Percentiles rank a stretch among this genome's conserved stretches.
These are phyloP conservation scores for Scheffersomyces segobiensis DNA, from an alignment of 1,139 yeast species.

Conservation along the genomic window DNA sequence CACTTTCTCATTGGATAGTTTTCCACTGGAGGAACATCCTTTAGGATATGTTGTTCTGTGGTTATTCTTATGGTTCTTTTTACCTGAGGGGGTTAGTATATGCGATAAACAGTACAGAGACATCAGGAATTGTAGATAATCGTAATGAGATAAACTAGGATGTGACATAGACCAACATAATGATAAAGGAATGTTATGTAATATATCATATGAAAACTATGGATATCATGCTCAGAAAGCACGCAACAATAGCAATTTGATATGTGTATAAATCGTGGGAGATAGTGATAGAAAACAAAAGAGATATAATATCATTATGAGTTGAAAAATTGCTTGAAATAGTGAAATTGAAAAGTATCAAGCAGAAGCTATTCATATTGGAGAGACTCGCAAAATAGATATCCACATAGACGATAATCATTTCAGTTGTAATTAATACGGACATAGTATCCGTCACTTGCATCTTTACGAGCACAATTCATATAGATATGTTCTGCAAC, in stretches of 20 bases:
- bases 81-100: conserved; percentile 34
- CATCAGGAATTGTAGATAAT: neutral
- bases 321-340: neutral
- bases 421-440: neutral
- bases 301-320: neutral
- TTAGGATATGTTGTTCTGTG: conserved; percentile 80
- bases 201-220: neutral
- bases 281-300: neutral
- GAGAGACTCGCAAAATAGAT: neutral
- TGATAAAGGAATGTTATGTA: neutral
- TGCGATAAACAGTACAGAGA: no score
- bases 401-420: neutral
- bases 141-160: neutral
- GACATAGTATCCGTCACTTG: neutral
- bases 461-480: neutral
- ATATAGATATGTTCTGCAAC: neutral
- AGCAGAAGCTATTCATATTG: no score
- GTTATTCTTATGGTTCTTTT: conserved; percentile 88
- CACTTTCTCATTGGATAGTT: conserved; percentile 97
- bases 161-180: neutral
- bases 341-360: no score
- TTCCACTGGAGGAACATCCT: conserved; percentile 83
- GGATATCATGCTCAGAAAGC: neutral
- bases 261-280: neutral
- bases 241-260: neutral